These are phyloP conservation scores for Lasiosphaeris hirsuta DNA, from an alignment of 495 filamentous ascomycete species.

Conservation along the genomic window DNA sequence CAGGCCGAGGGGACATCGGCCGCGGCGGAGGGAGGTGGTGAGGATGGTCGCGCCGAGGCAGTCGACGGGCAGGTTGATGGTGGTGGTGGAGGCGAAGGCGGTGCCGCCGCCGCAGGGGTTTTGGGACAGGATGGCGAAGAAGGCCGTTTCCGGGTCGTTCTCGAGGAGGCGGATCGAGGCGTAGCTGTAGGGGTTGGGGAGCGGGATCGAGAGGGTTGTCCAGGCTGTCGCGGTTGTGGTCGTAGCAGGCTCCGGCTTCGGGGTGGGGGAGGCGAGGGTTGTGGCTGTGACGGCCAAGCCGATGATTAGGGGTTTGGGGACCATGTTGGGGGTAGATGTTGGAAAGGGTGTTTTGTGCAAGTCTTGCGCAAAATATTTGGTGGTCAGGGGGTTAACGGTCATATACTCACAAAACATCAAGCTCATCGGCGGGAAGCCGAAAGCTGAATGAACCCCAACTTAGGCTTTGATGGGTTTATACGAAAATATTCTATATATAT, in stretches of 20 bases:
- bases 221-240: background rate
- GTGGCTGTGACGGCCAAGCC: background rate
- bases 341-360: too few relatives aligned
- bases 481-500: too few relatives aligned
- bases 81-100: constrained; percentile 12
- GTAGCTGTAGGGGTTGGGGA: background rate
- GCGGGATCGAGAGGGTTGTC: background rate
- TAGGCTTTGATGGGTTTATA: too few relatives aligned
- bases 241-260: background rate
- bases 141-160: background rate
- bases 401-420: too few relatives aligned
- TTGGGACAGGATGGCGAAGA: background rate
- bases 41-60: constrained; percentile 3
- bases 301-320: too few relatives aligned
- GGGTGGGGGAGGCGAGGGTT: background rate
- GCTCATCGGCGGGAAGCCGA: too few relatives aligned
- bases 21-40: background rate
- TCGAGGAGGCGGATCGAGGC: background rate
- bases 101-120: constrained; percentile 10
- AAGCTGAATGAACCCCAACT: too few relatives aligned
- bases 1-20: constrained; percentile 4
- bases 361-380: too few relatives aligned
- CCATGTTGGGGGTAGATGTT: too few relatives aligned
- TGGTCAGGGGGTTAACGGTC: too few relatives aligned
- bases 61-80: constrained; percentile 13